phyloP scores from a whole-genome alignment of 768 basidiomycete genomes.

The Clitopilus hobsonii region DNA sequence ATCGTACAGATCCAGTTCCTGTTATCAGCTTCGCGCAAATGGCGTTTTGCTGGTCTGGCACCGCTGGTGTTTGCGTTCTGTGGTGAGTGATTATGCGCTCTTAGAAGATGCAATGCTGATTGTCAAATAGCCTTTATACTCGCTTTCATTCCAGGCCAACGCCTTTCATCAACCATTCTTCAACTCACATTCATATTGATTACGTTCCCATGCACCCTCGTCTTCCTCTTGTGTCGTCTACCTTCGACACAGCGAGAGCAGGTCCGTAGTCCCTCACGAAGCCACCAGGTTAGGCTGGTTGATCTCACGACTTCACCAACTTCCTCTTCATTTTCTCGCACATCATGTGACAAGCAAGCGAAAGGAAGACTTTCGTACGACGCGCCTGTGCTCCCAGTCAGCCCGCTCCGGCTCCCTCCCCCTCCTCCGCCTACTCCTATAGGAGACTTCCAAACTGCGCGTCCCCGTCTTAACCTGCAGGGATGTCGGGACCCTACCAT shows the following conservation, averaged over 20 bases:
- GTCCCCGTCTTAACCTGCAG: neutral
- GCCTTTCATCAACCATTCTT: neutral
- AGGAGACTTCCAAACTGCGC: neutral
- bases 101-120: neutral
- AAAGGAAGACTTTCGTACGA: neutral
- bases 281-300: neutral
- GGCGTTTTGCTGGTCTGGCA: neutral
- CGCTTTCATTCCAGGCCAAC: neutral
- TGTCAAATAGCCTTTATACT: neutral
- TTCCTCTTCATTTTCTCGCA: neutral
- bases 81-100: neutral
- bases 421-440: neutral
- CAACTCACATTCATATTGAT: neutral
- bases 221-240: neutral
- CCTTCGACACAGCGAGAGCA: neutral
- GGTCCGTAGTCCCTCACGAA: neutral
- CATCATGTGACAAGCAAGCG: neutral
- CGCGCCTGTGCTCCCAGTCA: neutral
- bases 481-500: neutral
- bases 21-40: neutral
- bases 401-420: neutral
- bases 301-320: neutral
- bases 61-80: neutral
- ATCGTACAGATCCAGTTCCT: neutral
- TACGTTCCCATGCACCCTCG: neutral